Evolutionary conservation across 2,329 filamentous ascomycete genomes (phyloP), one percentile per base, ranked within the genome.

Genomic region (Aureobasidium leucospermi): DNA sequence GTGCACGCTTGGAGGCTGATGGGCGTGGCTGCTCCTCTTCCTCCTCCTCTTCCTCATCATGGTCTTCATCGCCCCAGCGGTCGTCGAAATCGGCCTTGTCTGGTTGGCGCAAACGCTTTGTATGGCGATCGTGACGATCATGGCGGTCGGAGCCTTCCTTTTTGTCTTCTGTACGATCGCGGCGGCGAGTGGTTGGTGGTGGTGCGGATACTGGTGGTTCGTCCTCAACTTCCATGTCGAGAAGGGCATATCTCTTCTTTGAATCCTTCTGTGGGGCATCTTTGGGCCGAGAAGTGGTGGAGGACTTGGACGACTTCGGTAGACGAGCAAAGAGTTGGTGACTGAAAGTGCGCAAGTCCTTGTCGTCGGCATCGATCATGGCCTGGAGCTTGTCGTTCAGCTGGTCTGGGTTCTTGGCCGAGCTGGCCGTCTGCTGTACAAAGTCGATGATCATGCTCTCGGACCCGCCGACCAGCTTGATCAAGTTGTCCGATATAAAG

Each of bases 21-120:
- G 88, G 85, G 46, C 81, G 76, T 51, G 88, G 87, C 15, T 88
- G 85, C 1, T 77, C 76, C 52, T 57, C 15, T 29, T 57, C 43
- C 31, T 77, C 78, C 23, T 79, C 78, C 15, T 74, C 77, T 10
- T 76, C 77, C 4, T 77, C 77, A 0, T 72, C 70, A 29, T 77
- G 76, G 65, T 89, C 88, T 68, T 92, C 88, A 66, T 94, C 89
- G 1, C 85, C 90, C 90, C 90, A 95, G 58, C 88, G 79, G 67
- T 91, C 87, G 49, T 91, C 87, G 64, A 87, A 86, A 63, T 88
- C 83, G 34, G 75, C 78, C 38, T 71, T 66, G 52, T 79, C 78
- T 62, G 77, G 73, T 60, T 75, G 75, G 59, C 82, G 74, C 48
- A 81, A 70, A 62, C 81, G 81, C 68, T 78, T 82, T 31, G 46